These are phyloP conservation scores for Chlorella vulgaris DNA, from an alignment of 139 green algal genomes.

Conservation along the genomic window DNA sequence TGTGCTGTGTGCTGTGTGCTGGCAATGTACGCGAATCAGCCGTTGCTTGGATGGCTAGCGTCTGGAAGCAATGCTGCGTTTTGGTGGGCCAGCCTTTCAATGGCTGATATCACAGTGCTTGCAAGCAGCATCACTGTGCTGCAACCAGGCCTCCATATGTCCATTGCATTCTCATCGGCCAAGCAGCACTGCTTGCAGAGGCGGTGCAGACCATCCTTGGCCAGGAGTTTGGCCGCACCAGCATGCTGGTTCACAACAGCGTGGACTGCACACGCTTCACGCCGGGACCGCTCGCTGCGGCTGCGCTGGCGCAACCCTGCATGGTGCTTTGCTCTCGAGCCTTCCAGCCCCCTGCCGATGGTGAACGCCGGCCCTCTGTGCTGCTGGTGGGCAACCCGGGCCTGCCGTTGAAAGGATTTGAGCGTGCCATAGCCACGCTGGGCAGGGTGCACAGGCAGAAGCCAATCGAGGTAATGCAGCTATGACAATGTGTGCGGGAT, in stretches of 20 bases:
- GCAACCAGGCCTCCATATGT: background rate
- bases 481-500: no score
- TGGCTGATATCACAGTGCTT: background rate
- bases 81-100: background rate
- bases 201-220: conserved; percentile 58
- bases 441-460: conserved; percentile 50
- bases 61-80: background rate
- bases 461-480: no score
- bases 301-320: background rate
- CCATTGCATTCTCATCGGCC: background rate
- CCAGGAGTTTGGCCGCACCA: conserved; percentile 62
- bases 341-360: background rate
- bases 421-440: conserved; percentile 57
- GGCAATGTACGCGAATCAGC: background rate
- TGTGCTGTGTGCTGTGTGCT: background rate
- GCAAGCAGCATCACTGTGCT: background rate
- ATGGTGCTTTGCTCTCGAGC: background rate
- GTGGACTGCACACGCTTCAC: conserved; percentile 67
- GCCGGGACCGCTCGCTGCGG: conserved; percentile 22
- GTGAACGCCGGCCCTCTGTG: conserved; percentile 31
- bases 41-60: background rate
- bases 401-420: conserved; percentile 72
- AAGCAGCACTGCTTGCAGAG: background rate
- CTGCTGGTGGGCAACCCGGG: conserved; percentile 73
- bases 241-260: conserved; percentile 66